Evolutionary conservation across 441 rosid genomes (phyloP).

Genomic region (Jatropha multifida): DNA sequence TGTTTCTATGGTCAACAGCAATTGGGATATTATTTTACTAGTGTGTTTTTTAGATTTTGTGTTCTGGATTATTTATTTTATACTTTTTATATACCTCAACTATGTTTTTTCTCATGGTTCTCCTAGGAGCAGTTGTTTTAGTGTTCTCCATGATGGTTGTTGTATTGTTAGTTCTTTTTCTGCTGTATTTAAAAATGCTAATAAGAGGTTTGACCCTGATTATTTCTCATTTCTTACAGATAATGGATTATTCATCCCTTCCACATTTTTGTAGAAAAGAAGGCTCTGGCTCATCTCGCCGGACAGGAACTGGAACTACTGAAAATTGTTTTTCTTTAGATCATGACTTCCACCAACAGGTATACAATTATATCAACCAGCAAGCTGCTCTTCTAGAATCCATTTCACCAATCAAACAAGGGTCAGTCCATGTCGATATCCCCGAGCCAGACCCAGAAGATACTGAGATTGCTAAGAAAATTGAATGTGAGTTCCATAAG

Average conservation of each 20-base stretch:
- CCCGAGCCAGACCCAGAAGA: slow-evolving; percentile 71
- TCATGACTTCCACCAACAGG: slow-evolving; percentile 81
- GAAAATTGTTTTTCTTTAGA: slow-evolving; percentile 65
- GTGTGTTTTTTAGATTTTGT: too few relatives aligned
- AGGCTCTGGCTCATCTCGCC: slow-evolving; percentile 74
- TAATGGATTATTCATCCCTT: slow-evolving; percentile 75
- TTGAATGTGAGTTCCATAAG: slow-evolving; percentile 70
- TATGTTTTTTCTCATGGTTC: too few relatives aligned
- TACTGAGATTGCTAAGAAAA: slow-evolving; percentile 52
- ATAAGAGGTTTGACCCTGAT: slow-evolving; percentile 1
- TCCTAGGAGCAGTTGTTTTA: too few relatives aligned
- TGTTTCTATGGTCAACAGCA: too few relatives aligned
- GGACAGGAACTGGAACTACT: slow-evolving; percentile 34
- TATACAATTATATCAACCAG: slow-evolving; percentile 74
- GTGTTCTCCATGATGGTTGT: too few relatives aligned
- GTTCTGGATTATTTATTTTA: too few relatives aligned
- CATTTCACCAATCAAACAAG: slow-evolving; percentile 61
- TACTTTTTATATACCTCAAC: too few relatives aligned
- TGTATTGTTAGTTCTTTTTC: too few relatives aligned
- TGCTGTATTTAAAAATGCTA: background rate
- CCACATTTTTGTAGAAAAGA: slow-evolving; percentile 90
- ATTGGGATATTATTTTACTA: too few relatives aligned
- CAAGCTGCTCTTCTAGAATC: slow-evolving; percentile 48
- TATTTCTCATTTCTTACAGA: slow-evolving; percentile 52
- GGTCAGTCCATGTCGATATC: slow-evolving; percentile 73